Conservation (phyloP, 2,329 filamentous ascomycete species). For the Dactylellina parvicollis region DNA sequence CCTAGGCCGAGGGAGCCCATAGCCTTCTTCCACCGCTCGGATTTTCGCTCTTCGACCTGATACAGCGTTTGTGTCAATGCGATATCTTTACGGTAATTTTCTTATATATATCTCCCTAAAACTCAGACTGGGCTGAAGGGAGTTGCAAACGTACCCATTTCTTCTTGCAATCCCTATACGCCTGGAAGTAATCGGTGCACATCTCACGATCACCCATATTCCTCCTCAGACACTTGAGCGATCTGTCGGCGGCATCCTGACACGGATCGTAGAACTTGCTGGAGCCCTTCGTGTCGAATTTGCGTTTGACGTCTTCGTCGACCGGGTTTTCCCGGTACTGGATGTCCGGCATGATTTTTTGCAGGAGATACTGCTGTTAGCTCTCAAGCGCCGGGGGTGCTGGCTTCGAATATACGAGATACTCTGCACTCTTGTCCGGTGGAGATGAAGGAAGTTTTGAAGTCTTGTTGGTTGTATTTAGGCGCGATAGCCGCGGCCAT, state of each 20-base stretch:
- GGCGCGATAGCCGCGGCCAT: conserved; percentile 40
- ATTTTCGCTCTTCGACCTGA: conserved; percentile 48
- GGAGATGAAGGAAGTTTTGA: conserved; percentile 6
- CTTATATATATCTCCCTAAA: neutral
- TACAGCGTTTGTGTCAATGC: neutral
- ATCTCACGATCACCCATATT: conserved; percentile 88
- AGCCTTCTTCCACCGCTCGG: conserved; percentile 48
- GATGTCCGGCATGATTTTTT: conserved; percentile 41
- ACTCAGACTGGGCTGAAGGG: neutral
- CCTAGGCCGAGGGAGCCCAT: conserved; percentile 25
- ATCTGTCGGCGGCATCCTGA: conserved; percentile 86
- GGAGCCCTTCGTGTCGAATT: conserved; percentile 81
- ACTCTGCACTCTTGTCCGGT: neutral
- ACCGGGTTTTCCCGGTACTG: conserved; percentile 64
- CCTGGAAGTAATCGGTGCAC: conserved; percentile 97
- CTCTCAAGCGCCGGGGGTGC: neutral
- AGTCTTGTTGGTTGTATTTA: conserved; percentile 3
- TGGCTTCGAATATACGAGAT: neutral
- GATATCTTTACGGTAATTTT: neutral
- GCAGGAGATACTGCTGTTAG: neutral
- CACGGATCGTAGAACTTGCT: conserved; percentile 96
- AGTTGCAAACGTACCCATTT: conserved; percentile 75
- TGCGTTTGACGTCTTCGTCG: conserved; percentile 70
- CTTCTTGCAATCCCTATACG: conserved; percentile 94
- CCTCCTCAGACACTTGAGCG: conserved; percentile 85